phyloP scores from a whole-genome alignment of 371 early-diverging fungal genomes.

The Mitosporidium daphniae region DNA sequence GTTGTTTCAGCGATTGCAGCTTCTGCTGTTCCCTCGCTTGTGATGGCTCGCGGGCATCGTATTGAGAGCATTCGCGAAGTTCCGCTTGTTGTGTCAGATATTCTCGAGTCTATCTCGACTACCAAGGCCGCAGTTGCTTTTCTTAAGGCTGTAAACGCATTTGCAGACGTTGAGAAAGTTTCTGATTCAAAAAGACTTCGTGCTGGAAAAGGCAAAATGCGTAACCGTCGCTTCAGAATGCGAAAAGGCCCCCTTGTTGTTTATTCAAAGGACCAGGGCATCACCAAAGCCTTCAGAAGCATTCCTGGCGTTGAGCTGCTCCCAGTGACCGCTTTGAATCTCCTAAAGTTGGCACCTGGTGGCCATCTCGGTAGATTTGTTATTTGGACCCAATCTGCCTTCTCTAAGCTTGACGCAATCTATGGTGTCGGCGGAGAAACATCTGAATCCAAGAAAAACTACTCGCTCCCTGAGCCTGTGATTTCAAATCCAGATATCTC shows the following conservation, averaged over 20 bases:
- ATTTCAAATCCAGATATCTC: constrained; percentile 70
- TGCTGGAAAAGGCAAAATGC: constrained; percentile 92
- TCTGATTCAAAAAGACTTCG: constrained; percentile 77
- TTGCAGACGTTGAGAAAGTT: constrained; percentile 80
- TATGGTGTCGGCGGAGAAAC: constrained; percentile 51
- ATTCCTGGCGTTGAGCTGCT: constrained; percentile 90
- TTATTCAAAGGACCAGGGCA: constrained; percentile 69
- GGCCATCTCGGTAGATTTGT: constrained; percentile 96
- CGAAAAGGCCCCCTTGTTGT: constrained; percentile 91
- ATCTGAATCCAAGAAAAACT: constrained; percentile 62
- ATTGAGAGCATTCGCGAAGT: constrained; percentile 65
- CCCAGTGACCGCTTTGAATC: constrained; percentile 51
- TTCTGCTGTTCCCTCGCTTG: constrained; percentile 67
- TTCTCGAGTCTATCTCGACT: constrained; percentile 43
- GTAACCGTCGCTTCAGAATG: constrained; percentile 91
- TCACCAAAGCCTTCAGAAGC: constrained; percentile 90
- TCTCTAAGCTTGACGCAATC: constrained; percentile 62
- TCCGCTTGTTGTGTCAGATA: constrained; percentile 66
- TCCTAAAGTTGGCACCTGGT: constrained; percentile 95
- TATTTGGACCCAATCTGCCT: constrained; percentile 94
- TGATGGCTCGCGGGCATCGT: constrained; percentile 93
- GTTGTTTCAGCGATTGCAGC: constrained; percentile 92
- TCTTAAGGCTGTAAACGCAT: constrained; percentile 64
- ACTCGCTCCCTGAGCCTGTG: constrained; percentile 44
- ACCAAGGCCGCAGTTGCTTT: constrained; percentile 80